A percentile compares a stretch with the other conserved stretches of the same genome.
Evolutionary conservation across 805 yeast species (phyloP).

Genomic region (Pichia eremophila): DNA sequence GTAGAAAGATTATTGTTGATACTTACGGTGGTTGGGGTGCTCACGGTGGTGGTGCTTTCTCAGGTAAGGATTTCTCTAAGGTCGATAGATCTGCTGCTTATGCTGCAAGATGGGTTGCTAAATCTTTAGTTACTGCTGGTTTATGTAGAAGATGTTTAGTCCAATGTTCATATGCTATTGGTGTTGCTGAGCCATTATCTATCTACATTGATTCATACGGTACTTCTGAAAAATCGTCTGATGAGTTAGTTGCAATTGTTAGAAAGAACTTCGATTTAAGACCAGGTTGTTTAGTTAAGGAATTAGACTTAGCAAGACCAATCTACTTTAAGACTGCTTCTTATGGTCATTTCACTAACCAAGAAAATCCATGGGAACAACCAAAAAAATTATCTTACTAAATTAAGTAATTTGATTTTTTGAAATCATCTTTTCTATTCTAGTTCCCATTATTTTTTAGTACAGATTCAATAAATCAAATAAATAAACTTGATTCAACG

Average conservation of each 20-base stretch:
- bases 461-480: not conserved
- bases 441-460: constrained; percentile 4
- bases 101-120: constrained; percentile 99
- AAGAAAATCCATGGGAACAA: constrained; percentile 97
- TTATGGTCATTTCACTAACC: constrained; percentile 99
- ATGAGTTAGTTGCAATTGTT: constrained; percentile 85
- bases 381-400: constrained; percentile 71
- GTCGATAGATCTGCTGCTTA: constrained; percentile 99
- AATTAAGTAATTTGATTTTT: constrained; percentile 10
- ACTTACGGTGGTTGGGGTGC: constrained; percentile 99
- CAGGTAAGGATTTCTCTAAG: constrained; percentile 99
- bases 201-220: constrained; percentile 98
- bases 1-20: constrained; percentile 98
- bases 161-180: constrained; percentile 98
- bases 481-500: constrained; percentile 11
- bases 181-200: constrained; percentile 99
- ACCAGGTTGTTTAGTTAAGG: constrained; percentile 98
- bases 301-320: constrained; percentile 97
- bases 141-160: constrained; percentile 95
- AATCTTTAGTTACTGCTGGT: constrained; percentile 90
- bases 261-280: constrained; percentile 94
- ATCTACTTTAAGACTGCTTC: constrained; percentile 98
- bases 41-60: constrained; percentile 99
- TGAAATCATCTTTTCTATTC: not conserved
- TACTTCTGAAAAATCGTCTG: constrained; percentile 83